Conservation (phyloP, 2,329 filamentous ascomycete genomes). For the Xylariales sp. region DNA sequence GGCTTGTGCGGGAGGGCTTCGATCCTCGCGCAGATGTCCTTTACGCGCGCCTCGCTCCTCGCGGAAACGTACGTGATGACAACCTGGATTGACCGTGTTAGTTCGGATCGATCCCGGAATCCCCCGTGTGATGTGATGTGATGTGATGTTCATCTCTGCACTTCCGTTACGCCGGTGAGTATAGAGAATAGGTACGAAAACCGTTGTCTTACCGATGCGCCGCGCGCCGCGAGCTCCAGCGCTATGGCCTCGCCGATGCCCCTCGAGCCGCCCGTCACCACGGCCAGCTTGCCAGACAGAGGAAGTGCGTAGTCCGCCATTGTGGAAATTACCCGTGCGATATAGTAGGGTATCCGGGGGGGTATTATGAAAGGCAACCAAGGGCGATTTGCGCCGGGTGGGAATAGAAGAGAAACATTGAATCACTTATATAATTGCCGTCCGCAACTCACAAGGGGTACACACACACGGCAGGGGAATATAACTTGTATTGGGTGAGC, state of each 20-base stretch:
- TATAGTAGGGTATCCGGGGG: neutral
- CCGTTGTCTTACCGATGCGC: slow-evolving; percentile 42
- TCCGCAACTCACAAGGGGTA: too few relatives aligned
- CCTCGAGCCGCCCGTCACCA: slow-evolving; percentile 57
- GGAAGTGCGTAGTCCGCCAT: slow-evolving; percentile 39
- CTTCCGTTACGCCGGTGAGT: too few relatives aligned
- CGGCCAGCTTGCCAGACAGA: slow-evolving; percentile 50
- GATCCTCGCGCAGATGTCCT: slow-evolving; percentile 70
- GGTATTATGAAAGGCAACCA: too few relatives aligned
- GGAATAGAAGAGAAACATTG: neutral
- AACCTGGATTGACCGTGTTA: slow-evolving; percentile 39
- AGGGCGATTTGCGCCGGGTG: too few relatives aligned
- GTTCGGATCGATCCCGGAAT: neutral
- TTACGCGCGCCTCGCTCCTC: slow-evolving; percentile 68
- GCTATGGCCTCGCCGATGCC: slow-evolving; percentile 54
- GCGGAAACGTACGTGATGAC: slow-evolving; percentile 73
- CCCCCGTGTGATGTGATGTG: too few relatives aligned
- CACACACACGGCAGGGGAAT: too few relatives aligned
- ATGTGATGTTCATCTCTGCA: too few relatives aligned
- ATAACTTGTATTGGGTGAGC: too few relatives aligned
- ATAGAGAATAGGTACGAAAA: too few relatives aligned
- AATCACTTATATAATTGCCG: neutral
- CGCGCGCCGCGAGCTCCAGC: slow-evolving; percentile 50
- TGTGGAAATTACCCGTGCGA: slow-evolving; percentile 48
- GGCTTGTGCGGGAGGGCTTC: slow-evolving; percentile 57